Conservation (phyloP, 352 stramenopile genomes). For the Pythium dissotocum region DNA sequence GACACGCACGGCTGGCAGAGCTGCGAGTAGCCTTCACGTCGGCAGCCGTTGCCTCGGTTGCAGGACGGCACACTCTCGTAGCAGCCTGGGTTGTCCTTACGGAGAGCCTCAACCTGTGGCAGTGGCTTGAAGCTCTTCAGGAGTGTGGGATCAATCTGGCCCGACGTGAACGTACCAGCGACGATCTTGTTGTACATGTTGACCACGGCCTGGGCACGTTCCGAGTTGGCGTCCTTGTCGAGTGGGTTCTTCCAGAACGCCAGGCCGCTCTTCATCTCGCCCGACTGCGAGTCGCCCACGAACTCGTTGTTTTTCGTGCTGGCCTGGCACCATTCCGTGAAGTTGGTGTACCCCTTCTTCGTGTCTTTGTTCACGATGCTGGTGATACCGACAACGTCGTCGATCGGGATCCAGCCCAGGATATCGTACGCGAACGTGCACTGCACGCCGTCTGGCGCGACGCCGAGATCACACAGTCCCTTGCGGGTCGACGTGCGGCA, state of each 20-base stretch:
- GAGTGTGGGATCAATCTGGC: constrained; percentile 43
- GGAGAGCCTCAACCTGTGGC: constrained; percentile 21
- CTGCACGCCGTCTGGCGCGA: constrained; percentile 65
- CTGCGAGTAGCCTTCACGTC: constrained; percentile 36
- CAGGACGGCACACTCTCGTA: constrained; percentile 36
- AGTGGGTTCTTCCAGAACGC: constrained; percentile 45
- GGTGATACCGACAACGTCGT: constrained; percentile 81
- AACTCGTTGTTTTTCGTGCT: constrained; percentile 76
- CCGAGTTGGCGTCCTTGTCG: constrained; percentile 30
- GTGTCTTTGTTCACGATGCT: constrained; percentile 56
- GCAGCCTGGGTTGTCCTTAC: constrained; percentile 35
- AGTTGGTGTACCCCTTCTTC: constrained; percentile 51
- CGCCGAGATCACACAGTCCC: constrained; percentile 60
- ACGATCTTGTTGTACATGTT: constrained; percentile 40
- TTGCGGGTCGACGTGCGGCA: constrained; percentile 55
- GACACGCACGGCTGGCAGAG: constrained; percentile 33
- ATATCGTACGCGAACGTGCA: constrained; percentile 86
- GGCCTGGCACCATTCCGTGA: constrained; percentile 68
- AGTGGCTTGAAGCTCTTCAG: constrained; percentile 34
- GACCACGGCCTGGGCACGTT: constrained; percentile 33
- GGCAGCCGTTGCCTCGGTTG: constrained; percentile 31
- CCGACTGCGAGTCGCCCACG: constrained; percentile 33
- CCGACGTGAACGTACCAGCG: constrained; percentile 25
- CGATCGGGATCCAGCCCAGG: constrained; percentile 72
- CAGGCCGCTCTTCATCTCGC: constrained; percentile 34